Percentiles rank a stretch among this genome's conserved stretches.
Evolutionary conservation across 345 rosid genomes (phyloP).

Genomic region (Bretschneidera sinensis): DNA sequence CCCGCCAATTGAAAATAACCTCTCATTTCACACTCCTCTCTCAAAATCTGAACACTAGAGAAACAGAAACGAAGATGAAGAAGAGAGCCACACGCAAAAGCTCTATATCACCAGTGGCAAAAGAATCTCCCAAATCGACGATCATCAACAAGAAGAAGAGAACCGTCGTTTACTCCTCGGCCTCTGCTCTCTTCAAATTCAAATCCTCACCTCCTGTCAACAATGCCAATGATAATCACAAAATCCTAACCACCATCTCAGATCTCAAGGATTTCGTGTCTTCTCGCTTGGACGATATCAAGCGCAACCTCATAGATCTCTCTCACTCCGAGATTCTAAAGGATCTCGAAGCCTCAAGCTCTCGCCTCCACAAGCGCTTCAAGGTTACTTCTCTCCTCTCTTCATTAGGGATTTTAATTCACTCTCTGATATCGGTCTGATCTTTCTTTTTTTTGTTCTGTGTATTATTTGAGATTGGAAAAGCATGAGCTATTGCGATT

Average conservation of each 20-base stretch:
- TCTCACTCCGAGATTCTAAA: constrained; percentile 51
- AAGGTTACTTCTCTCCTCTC: constrained; percentile 29
- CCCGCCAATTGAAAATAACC: no score
- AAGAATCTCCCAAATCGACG: constrained; percentile 4
- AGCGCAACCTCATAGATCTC: constrained; percentile 34
- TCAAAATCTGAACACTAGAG: no score
- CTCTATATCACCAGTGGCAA: not conserved
- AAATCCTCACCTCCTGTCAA: constrained; percentile 17
- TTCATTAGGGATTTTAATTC: not conserved
- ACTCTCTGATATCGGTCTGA: not conserved
- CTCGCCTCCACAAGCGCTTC: constrained; percentile 52
- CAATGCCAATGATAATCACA: constrained; percentile 1
- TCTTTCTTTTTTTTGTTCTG: not conserved
- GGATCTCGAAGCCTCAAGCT: constrained; percentile 46
- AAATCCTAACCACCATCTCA: constrained; percentile 27
- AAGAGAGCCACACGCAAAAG: not conserved
- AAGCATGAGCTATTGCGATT: no score
- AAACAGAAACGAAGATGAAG: not conserved
- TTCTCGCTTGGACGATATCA: constrained; percentile 38
- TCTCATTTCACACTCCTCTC: no score
- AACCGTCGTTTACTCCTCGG: not conserved
- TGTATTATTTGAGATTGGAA: no score
- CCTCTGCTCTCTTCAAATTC: constrained; percentile 13
- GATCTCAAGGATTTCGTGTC: constrained; percentile 38
- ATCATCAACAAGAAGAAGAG: constrained; percentile 17